Evolutionary conservation across 441 rosid genomes (phyloP).

Genomic region (Pelargonium australe): DNA sequence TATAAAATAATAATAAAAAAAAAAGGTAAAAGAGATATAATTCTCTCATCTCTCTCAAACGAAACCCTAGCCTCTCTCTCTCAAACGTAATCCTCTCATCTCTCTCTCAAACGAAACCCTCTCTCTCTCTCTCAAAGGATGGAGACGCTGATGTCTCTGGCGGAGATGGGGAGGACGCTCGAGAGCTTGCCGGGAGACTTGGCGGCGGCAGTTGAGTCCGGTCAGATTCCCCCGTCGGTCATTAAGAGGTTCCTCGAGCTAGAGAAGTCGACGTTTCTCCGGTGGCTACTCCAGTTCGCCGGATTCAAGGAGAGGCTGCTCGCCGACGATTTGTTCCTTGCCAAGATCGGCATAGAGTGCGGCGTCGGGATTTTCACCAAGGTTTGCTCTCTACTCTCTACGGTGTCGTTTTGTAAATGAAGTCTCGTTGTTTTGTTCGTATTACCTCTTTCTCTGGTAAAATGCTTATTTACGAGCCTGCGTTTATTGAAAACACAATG

Average conservation of each 20-base stretch:
- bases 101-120: no score
- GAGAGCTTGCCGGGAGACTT: constrained; percentile 75
- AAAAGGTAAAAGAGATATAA: no score
- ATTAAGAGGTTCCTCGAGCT: constrained; percentile 56
- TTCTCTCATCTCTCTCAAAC: no score
- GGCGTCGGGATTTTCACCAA: constrained; percentile 93
- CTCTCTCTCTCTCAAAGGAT: no score
- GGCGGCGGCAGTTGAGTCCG: constrained; percentile 62
- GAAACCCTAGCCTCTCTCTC: no score
- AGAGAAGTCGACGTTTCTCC: constrained; percentile 52
- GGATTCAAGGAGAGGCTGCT: constrained; percentile 81
- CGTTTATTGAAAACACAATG: no score
- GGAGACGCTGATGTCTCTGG: constrained; percentile 9
- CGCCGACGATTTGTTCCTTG: constrained; percentile 90
- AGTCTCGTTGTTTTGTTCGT: no score
- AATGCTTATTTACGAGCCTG: no score
- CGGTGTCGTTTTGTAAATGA: no score
- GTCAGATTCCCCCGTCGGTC: constrained; percentile 77
- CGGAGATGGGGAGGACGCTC: constrained; percentile 19
- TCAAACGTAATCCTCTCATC: no score
- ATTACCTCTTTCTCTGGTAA: no score
- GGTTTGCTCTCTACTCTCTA: constrained; percentile 41
- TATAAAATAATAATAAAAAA: no score
- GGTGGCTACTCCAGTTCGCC: constrained; percentile 78
- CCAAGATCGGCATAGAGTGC: constrained; percentile 79